These are phyloP conservation scores for Graphium sp. DNA, from an alignment of 2,329 filamentous ascomycete genomes.

Conservation along the genomic window DNA sequence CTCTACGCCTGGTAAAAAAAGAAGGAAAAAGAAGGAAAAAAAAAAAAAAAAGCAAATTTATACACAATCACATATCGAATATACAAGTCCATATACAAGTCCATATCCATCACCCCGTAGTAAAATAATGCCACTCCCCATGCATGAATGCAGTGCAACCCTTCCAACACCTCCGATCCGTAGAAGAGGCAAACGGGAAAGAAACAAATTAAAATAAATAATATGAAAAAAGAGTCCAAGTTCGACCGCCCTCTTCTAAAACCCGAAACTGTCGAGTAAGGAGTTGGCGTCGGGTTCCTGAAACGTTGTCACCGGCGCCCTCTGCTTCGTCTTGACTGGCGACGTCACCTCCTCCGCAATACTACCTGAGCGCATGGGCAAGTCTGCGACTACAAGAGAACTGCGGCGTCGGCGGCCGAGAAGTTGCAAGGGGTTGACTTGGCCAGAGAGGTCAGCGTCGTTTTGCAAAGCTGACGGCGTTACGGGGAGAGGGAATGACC, in stretches of 20 bases:
- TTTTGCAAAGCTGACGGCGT: slow-evolving; percentile 8
- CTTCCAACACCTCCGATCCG: too few relatives aligned
- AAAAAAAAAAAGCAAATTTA: not conserved
- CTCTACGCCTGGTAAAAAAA: not conserved
- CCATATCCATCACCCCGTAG: too few relatives aligned
- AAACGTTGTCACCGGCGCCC: slow-evolving; percentile 60
- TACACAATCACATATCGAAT: too few relatives aligned
- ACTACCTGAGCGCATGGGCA: slow-evolving; percentile 30
- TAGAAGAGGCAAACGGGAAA: too few relatives aligned
- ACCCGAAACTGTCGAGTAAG: slow-evolving; percentile 83
- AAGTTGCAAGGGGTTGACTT: slow-evolving; percentile 48
- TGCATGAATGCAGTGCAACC: too few relatives aligned
- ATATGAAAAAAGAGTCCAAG: too few relatives aligned
- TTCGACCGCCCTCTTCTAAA: too few relatives aligned
- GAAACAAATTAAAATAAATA: too few relatives aligned
- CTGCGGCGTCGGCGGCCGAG: slow-evolving; percentile 55
- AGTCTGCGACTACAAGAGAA: slow-evolving; percentile 66
- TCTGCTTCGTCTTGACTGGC: slow-evolving; percentile 21
- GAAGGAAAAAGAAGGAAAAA: not conserved
- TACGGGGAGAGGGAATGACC: slow-evolving; percentile 55
- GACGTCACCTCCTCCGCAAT: slow-evolving; percentile 23
- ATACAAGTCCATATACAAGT: too few relatives aligned
- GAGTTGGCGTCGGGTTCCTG: slow-evolving; percentile 85
- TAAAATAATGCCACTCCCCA: too few relatives aligned
- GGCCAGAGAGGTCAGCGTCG: slow-evolving; percentile 21